phyloP scores from a whole-genome alignment of 2,329 filamentous ascomycete genomes.

The Penicillium sp. region DNA sequence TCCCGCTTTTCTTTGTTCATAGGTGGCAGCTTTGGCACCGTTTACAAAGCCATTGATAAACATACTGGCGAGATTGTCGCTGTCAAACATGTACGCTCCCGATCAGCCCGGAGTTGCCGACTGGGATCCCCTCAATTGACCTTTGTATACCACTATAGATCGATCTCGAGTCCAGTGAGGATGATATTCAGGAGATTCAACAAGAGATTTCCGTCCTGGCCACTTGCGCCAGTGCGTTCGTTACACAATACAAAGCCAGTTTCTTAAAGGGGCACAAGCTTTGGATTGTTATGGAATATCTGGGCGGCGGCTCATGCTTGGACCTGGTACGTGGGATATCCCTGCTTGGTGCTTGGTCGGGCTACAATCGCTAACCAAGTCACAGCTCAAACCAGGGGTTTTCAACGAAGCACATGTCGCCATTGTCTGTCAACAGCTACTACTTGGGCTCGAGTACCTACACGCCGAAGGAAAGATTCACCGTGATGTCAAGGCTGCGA shows the following conservation, averaged over 20 bases:
- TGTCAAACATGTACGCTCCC: conserved; percentile 80
- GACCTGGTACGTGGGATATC: conserved; percentile 69
- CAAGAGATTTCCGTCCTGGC: conserved; percentile 94
- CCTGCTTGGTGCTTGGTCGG: background rate
- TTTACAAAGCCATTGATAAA: conserved; percentile 95
- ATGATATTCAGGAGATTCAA: conserved; percentile 97
- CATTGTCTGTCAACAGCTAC: conserved; percentile 88
- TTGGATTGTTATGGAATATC: conserved; percentile 99
- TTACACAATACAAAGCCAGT: conserved; percentile 95
- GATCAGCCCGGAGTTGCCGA: background rate
- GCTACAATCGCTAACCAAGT: conserved; percentile 25
- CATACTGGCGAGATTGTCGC: conserved; percentile 90
- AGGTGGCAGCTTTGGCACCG: conserved; percentile 95
- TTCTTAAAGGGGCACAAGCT: conserved; percentile 95
- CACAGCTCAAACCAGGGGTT: conserved; percentile 81
- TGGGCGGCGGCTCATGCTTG: conserved; percentile 92
- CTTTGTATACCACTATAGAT: conserved; percentile 62
- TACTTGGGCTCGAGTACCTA: conserved; percentile 88
- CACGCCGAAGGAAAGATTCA: conserved; percentile 95
- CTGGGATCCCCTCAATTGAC: conserved; percentile 20
- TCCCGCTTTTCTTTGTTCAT: conserved; percentile 21
- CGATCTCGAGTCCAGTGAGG: conserved; percentile 96
- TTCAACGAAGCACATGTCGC: conserved; percentile 91
- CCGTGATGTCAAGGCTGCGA: conserved; percentile 94
- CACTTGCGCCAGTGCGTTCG: conserved; percentile 89